Base-by-base conservation (phyloP, 2,329 filamentous ascomycete genomes). In the Trichoderma breve region DNA sequence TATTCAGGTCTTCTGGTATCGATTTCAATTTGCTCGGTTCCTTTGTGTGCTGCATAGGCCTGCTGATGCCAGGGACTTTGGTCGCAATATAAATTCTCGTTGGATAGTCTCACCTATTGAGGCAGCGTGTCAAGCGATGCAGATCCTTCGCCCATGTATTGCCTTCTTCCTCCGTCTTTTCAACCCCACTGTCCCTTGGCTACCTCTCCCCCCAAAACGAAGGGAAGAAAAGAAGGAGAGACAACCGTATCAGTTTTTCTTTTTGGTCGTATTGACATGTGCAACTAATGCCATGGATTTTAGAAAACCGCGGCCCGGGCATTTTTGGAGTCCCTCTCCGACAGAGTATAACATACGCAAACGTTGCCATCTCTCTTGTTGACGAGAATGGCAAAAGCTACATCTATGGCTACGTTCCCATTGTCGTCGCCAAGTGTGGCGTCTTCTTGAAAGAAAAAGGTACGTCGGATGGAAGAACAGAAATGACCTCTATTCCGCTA, bases 371-470 rank as follows among this genome's bases (percentile, higher is more conserved):
- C 78, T 98, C 95, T 26, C 88, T 99, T 32, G 93, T 96, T 75
- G 95, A 98, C 80, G 93, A 95, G 75, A 89, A 96, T 75, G 95
- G 95, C 36, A 90, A 96, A 81, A 97, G 94, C 83, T 98, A 97
- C 81, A 98, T 98, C 69, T 99, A 98, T 81, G 96, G 96, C 78
- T 98, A 98, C 79, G 95, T 99, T 8, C 96, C 96, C 21, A 98
- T 99, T 75, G 95, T 99, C 57, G 95, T 99, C 69, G 96, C 96
- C 43, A 99, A 99, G 82, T 98, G 96, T 81, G 96, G 96, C 74
- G 95, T 99, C 4, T 99, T 95, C 76, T 82, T 99, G 75, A 99
- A 99, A 82, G 96, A 99, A 82, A 98, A 97, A 89, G 96, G 96
- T 98, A 82, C 75, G 88, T 83, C 55, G 73, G 71, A 28, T 21